phyloP scores from a whole-genome alignment of 2,329 filamentous ascomycete genomes.

The Cadophora sp. region DNA sequence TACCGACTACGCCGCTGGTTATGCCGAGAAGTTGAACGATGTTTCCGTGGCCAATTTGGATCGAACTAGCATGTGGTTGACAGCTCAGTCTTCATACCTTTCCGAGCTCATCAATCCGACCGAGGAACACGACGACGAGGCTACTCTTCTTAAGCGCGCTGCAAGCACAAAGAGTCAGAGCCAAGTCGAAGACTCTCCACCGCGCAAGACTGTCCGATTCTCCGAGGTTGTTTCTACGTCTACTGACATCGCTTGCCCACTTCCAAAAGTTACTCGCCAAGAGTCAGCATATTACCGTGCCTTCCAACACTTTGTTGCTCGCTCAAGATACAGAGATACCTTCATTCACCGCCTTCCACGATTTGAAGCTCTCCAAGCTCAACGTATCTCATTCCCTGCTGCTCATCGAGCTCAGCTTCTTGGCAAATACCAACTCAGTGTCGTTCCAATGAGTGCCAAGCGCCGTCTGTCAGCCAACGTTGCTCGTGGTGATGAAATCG shows the following conservation, averaged over 20 bases:
- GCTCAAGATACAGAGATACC: slow-evolving; percentile 71
- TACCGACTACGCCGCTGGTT: slow-evolving; percentile 76
- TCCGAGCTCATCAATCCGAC: slow-evolving; percentile 68
- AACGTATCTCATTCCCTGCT: slow-evolving; percentile 75
- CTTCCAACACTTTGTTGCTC: slow-evolving; percentile 77
- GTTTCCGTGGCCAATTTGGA: slow-evolving; percentile 77
- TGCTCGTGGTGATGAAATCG: slow-evolving; percentile 71
- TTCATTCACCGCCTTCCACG: slow-evolving; percentile 86
- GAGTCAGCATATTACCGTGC: slow-evolving; percentile 89
- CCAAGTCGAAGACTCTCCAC: slow-evolving; percentile 32
- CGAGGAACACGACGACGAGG: slow-evolving; percentile 47
- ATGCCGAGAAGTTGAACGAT: slow-evolving; percentile 75
- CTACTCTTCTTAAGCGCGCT: slow-evolving; percentile 42
- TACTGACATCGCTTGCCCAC: slow-evolving; percentile 50
- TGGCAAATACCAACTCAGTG: slow-evolving; percentile 82
- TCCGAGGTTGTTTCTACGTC: slow-evolving; percentile 52
- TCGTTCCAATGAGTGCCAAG: slow-evolving; percentile 71
- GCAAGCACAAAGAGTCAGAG: slow-evolving; percentile 39
- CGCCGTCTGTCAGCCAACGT: slow-evolving; percentile 76
- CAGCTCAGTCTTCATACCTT: slow-evolving; percentile 80
- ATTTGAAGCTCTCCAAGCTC: slow-evolving; percentile 87
- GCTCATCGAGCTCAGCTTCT: slow-evolving; percentile 81
- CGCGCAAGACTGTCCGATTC: slow-evolving; percentile 81
- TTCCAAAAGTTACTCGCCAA: slow-evolving; percentile 58
- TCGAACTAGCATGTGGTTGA: slow-evolving; percentile 85